Percentiles rank a stretch among this genome's conserved stretches.
Conservation (phyloP, 2,329 filamentous ascomycete species). For the Cladosporium sphaerospermum region DNA sequence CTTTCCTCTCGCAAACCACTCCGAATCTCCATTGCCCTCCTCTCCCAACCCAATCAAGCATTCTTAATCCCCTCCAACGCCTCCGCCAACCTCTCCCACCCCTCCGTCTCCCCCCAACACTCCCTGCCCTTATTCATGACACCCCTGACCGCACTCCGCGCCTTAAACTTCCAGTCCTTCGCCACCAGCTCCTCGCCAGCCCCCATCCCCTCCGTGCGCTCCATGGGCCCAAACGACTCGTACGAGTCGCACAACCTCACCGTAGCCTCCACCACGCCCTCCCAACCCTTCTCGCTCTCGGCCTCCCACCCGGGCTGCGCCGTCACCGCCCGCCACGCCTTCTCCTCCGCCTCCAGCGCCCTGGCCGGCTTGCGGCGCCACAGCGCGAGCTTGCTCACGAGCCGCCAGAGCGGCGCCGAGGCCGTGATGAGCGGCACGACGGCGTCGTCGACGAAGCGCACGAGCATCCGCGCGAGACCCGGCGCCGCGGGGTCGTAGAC, state of each 20-base stretch:
- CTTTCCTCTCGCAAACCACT: no score
- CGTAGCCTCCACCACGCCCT: slow-evolving; percentile 68
- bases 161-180: slow-evolving; percentile 81
- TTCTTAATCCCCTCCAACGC: slow-evolving; percentile 37
- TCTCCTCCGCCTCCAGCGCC: slow-evolving; percentile 78
- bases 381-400: slow-evolving; percentile 64
- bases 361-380: slow-evolving; percentile 66
- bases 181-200: slow-evolving; percentile 61
- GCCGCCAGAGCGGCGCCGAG: slow-evolving; percentile 68
- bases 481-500: slow-evolving; percentile 38
- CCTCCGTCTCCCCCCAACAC: slow-evolving; percentile 70
- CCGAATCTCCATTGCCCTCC: no score
- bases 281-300: slow-evolving; percentile 60
- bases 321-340: slow-evolving; percentile 73
- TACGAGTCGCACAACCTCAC: slow-evolving; percentile 76
- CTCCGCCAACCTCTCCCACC: slow-evolving; percentile 57
- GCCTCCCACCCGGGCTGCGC: slow-evolving; percentile 50
- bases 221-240: slow-evolving; percentile 58
- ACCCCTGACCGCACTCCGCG: slow-evolving; percentile 72
- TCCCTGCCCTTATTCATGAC: slow-evolving; percentile 78
- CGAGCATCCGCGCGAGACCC: slow-evolving; percentile 55
- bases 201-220: slow-evolving; percentile 47
- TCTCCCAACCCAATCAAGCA: background rate
- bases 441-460: slow-evolving; percentile 65
- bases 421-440: slow-evolving; percentile 79